Conservation (phyloP, 192 early-diverging fungal species). For the Dimargaris verticillata region DNA sequence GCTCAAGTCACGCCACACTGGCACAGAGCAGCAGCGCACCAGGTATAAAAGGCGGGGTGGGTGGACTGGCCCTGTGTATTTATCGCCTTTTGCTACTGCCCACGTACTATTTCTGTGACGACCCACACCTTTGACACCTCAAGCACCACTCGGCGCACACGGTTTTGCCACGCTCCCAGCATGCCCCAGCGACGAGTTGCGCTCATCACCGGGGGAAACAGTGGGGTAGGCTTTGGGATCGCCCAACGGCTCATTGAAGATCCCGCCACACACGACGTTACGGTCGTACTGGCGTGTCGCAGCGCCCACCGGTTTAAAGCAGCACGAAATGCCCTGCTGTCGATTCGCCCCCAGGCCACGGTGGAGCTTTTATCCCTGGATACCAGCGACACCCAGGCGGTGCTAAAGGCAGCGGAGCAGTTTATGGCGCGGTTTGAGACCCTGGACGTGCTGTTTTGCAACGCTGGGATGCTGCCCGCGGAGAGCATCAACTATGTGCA, state of each 20-base stretch:
- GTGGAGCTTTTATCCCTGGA: constrained; percentile 20
- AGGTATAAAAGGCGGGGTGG: too few species aligned
- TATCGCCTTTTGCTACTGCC: too few species aligned
- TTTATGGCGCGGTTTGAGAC: not conserved
- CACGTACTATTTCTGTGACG: too few species aligned
- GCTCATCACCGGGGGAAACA: constrained; percentile 3
- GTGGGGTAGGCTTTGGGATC: constrained; percentile 3
- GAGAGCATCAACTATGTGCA: constrained; percentile 15
- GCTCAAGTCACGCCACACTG: too few species aligned
- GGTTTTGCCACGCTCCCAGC: too few species aligned
- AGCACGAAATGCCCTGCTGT: constrained; percentile 15
- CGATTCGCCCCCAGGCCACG: not conserved
- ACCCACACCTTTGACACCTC: too few species aligned
- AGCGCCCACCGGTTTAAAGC: constrained; percentile 13
- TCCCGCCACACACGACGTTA: not conserved
- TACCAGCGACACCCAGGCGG: constrained; percentile 24
- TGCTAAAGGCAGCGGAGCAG: constrained; percentile 13
- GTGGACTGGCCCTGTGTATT: too few species aligned
- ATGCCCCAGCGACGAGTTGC: not conserved
- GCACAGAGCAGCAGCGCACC: too few species aligned
- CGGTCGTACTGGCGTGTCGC: constrained; percentile 26
- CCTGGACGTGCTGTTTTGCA: constrained; percentile 25
- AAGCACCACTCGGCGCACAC: too few species aligned
- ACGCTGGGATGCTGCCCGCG: constrained; percentile 26
- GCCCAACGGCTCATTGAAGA: constrained; percentile 3